A percentile compares a stretch with the other conserved stretches of the same genome.
Conservation (phyloP, 2,329 filamentous ascomycete species). For the Penicillium sumatraense region DNA sequence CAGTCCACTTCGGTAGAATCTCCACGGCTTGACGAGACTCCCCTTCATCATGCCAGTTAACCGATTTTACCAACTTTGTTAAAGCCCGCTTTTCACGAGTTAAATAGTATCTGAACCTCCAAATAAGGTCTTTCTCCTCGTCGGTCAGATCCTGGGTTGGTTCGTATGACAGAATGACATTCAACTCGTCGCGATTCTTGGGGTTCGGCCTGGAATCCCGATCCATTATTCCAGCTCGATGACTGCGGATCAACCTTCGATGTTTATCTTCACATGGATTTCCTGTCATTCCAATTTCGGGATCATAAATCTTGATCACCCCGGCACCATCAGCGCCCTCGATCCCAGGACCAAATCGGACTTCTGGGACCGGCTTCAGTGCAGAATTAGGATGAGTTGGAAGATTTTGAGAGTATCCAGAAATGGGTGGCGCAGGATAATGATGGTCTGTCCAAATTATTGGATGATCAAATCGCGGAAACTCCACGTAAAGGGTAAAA, state of each 20-base stretch:
- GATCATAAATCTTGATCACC: slow-evolving; percentile 87
- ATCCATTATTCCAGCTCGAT: slow-evolving; percentile 91
- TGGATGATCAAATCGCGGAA: slow-evolving; percentile 93
- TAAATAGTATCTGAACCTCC: slow-evolving; percentile 96
- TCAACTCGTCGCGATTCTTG: slow-evolving; percentile 91
- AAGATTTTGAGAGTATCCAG: slow-evolving; percentile 69
- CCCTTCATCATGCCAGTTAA: slow-evolving; percentile 85
- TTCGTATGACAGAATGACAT: slow-evolving; percentile 87
- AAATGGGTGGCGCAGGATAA: slow-evolving; percentile 83
- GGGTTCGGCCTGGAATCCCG: slow-evolving; percentile 95
- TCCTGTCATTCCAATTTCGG: slow-evolving; percentile 84
- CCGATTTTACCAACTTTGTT: slow-evolving; percentile 97
- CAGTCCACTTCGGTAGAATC: slow-evolving; percentile 89
- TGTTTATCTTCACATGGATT: slow-evolving; percentile 97
- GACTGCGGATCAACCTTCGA: slow-evolving; percentile 85
- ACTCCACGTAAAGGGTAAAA: slow-evolving; percentile 86
- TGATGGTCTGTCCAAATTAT: slow-evolving; percentile 94
- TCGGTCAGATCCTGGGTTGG: slow-evolving; percentile 85
- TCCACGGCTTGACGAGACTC: slow-evolving; percentile 90
- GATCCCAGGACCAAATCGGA: slow-evolving; percentile 89
- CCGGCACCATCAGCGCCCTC: slow-evolving; percentile 64
- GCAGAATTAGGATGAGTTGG: slow-evolving; percentile 70
- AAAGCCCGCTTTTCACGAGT: slow-evolving; percentile 89
- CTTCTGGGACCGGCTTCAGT: slow-evolving; percentile 80
- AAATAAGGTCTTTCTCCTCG: slow-evolving; percentile 93